Percentiles rank a stretch among this genome's conserved stretches.
Conservation (phyloP, 805 yeast genomes). For the Isabelozyma heimii region DNA sequence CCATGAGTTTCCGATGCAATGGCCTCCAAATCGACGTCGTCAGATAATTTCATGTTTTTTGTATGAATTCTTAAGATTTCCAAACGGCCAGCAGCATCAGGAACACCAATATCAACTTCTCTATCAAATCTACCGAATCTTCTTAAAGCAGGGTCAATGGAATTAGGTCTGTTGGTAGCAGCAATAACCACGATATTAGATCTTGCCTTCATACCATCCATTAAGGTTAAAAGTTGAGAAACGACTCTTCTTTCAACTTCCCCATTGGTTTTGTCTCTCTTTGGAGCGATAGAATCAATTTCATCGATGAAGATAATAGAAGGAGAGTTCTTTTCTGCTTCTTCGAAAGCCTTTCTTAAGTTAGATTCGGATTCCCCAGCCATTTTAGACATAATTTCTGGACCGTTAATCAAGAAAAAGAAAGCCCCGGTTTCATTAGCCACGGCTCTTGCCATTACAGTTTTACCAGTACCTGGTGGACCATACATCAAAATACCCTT, state of each 20-base stretch:
- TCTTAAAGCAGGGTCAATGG: constrained; percentile 82
- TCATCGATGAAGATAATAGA: constrained; percentile 97
- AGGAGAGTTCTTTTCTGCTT: constrained; percentile 98
- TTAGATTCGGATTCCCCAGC: constrained; percentile 99
- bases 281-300: constrained; percentile 98
- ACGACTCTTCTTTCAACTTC: constrained; percentile 99
- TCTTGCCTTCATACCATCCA: constrained; percentile 99
- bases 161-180: constrained; percentile 88
- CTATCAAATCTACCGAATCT: constrained; percentile 85
- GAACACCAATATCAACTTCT: constrained; percentile 87
- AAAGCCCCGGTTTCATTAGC: constrained; percentile 99
- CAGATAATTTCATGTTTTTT: constrained; percentile 95
- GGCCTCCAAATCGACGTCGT: constrained; percentile 92
- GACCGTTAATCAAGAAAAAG: constrained; percentile 96
- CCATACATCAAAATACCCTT: constrained; percentile 98
- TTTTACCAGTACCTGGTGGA: constrained; percentile 99
- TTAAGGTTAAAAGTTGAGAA: constrained; percentile 91
- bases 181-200: constrained; percentile 98
- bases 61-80: constrained; percentile 97
- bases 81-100: constrained; percentile 97
- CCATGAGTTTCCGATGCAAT: constrained; percentile 98
- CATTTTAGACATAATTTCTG: constrained; percentile 99
- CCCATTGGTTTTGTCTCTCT: constrained; percentile 99
- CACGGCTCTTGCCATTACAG: constrained; percentile 99
- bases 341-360: constrained; percentile 96